Base-by-base conservation (phyloP, 2,329 filamentous ascomycete species). In the Pochonia chlamydosporia region DNA sequence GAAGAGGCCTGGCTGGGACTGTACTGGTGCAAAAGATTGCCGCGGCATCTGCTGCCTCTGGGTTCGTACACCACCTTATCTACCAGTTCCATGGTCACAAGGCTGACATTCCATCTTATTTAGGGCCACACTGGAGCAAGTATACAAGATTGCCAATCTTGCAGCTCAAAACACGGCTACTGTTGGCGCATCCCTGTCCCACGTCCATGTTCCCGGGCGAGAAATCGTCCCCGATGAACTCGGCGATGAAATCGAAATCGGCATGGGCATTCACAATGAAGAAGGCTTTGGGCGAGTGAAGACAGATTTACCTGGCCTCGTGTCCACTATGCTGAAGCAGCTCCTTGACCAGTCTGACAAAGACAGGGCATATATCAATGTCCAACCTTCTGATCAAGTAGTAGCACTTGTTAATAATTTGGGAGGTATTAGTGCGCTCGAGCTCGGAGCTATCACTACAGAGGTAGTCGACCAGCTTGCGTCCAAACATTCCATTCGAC, bases 21-120 rank as follows among this genome's bases (percentile, higher is more conserved):
- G 78, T 84, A 20, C 62, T 86, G 33, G 76, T 86, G 2, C 69
- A 82, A 50, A 86, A 87, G 70, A 78, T 84, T 60, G 73, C 76
- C 37, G 81, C 82, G 14, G 82, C 82, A 13, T 59, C 83, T 52
- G 82, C 82, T 13, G 56, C 55, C 26, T 44, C 52, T 26, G 54
- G 37, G 37, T 28, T 7, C 7, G 26, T 40, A 40, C 26, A 7
- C 26, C n/a, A 7, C 26, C 7, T 28, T 13, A 28, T 28, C 26
- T 13, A 13, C 26, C n/a, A n/a, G n/a, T n/a, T n/a, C n/a, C n/a
- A n/a, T n/a, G n/a, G n/a, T n/a, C n/a, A n/a, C n/a, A n/a, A n/a
- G 26, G 26, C 26, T 28, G 13, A 28, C 13, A 7, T 7, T 28
- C 26, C n/a, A 8, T 28, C 26, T 28, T 28, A 13, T 28, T 28